Evolutionary conservation across 2,329 filamentous ascomycete species (phyloP).

Genomic region (Dactylellina parvicollis): DNA sequence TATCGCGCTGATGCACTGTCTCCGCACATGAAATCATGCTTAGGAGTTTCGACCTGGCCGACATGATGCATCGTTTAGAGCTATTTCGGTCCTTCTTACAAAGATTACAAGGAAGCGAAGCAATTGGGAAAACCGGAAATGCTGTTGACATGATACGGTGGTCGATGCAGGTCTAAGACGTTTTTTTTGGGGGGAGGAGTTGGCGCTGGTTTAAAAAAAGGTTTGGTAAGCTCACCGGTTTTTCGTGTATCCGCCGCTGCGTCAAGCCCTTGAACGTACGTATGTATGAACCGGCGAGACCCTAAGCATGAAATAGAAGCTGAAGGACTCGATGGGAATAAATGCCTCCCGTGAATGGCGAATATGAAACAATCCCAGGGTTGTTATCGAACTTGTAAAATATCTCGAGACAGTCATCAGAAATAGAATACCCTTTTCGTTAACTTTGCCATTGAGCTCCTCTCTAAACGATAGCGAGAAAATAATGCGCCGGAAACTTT

Average conservation of each 20-base stretch:
- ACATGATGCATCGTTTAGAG: constrained; percentile 32
- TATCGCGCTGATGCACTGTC: constrained; percentile 21
- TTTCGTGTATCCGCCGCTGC: constrained; percentile 36
- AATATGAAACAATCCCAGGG: constrained; percentile 54
- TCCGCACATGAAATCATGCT: constrained; percentile 19
- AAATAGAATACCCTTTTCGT: constrained; percentile 37
- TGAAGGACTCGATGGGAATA: constrained; percentile 16
- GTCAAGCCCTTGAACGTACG: constrained; percentile 1
- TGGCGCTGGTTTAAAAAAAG: no score
- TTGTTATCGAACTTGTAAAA: constrained; percentile 42
- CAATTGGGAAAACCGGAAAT: constrained; percentile 30
- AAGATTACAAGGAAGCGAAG: not conserved
- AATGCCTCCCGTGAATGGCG: constrained; percentile 45
- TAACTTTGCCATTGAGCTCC: constrained; percentile 42
- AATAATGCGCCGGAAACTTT: constrained; percentile 55
- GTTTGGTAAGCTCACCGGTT: constrained; percentile 19
- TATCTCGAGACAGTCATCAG: constrained; percentile 53
- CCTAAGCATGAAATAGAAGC: constrained; percentile 39
- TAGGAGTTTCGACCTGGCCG: constrained; percentile 17
- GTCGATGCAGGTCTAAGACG: constrained; percentile 17
- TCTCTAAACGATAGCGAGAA: constrained; percentile 52
- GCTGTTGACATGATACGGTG: not conserved
- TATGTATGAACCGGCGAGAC: no score
- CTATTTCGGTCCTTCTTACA: constrained; percentile 30
- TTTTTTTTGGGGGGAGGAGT: no score